phyloP scores from a whole-genome alignment of 2,329 filamentous ascomycete genomes.

The Stagonosporopsis tanaceti region DNA sequence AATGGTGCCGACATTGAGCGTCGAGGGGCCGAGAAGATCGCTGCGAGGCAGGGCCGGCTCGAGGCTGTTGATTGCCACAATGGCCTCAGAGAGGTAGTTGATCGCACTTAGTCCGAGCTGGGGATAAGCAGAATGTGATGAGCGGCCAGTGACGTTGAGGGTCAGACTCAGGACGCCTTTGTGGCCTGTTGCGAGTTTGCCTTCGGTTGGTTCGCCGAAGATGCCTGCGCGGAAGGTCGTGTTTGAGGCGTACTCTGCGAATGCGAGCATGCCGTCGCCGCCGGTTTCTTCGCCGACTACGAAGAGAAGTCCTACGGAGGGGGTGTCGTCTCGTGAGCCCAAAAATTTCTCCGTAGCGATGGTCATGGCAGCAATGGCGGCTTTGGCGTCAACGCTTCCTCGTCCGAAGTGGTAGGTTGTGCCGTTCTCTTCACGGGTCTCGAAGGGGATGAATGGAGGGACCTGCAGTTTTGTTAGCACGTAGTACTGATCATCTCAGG shows the following conservation, averaged over 20 bases:
- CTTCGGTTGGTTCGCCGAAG: slow-evolving; percentile 92
- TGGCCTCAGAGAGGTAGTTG: slow-evolving; percentile 75
- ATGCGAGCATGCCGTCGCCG: slow-evolving; percentile 77
- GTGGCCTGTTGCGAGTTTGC: slow-evolving; percentile 85
- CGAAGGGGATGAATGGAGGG: slow-evolving; percentile 73
- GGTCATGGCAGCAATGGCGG: slow-evolving; percentile 72
- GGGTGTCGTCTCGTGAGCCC: slow-evolving; percentile 49
- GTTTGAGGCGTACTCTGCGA: slow-evolving; percentile 46
- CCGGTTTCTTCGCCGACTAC: slow-evolving; percentile 81
- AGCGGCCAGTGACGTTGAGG: slow-evolving; percentile 73
- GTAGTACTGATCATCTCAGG: too few relatives aligned
- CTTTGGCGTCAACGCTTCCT: slow-evolving; percentile 70
- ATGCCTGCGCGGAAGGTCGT: slow-evolving; percentile 71
- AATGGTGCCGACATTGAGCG: slow-evolving; percentile 83
- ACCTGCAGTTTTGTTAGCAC: slow-evolving; percentile 21
- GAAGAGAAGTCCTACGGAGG: slow-evolving; percentile 58
- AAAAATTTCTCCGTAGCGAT: slow-evolving; percentile 67
- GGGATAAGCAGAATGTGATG: slow-evolving; percentile 88
- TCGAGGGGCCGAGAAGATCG: slow-evolving; percentile 61
- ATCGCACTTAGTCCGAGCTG: slow-evolving; percentile 86
- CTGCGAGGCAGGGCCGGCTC: slow-evolving; percentile 54
- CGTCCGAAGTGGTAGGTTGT: slow-evolving; percentile 67
- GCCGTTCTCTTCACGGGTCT: slow-evolving; percentile 55
- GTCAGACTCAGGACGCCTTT: slow-evolving; percentile 78
- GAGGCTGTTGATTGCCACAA: slow-evolving; percentile 67